A percentile compares a stretch with the other conserved stretches of the same genome.
These are phyloP conservation scores for Clathrus columnatus DNA, from an alignment of 768 basidiomycete species.

Conservation along the genomic window DNA sequence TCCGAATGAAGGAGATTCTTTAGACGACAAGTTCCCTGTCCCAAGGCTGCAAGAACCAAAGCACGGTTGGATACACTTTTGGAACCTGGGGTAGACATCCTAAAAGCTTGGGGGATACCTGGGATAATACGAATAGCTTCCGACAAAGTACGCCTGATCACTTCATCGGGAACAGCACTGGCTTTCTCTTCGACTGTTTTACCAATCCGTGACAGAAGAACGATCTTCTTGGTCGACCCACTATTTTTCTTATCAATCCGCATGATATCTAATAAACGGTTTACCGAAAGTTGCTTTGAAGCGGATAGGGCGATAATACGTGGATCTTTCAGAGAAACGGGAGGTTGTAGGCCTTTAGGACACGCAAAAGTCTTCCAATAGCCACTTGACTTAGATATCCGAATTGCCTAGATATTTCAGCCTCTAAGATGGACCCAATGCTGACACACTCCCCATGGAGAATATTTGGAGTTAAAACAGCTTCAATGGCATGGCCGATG, in stretches of 20 bases:
- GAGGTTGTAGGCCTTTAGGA: constrained; percentile 89
- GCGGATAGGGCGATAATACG: constrained; percentile 65
- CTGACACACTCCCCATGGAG: constrained; percentile 96
- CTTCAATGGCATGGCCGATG: constrained; percentile 98
- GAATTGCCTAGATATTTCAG: constrained; percentile 82
- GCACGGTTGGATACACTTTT: constrained; percentile 96
- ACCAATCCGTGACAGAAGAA: constrained; percentile 84
- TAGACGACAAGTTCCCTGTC: constrained; percentile 77
- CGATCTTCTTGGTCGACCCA: constrained; percentile 87
- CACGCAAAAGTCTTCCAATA: constrained; percentile 81
- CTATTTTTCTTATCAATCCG: constrained; percentile 96
- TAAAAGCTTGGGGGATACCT: constrained; percentile 46
- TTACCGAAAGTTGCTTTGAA: constrained; percentile 65
- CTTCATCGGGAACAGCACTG: constrained; percentile 69
- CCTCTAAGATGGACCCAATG: constrained; percentile 95
- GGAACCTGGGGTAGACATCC: constrained; percentile 91
- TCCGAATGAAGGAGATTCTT: constrained; percentile 93
- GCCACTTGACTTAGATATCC: constrained; percentile 87
- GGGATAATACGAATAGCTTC: constrained; percentile 72
- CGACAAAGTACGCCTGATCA: constrained; percentile 75
- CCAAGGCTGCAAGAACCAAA: constrained; percentile 87
- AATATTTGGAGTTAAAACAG: constrained; percentile 84
- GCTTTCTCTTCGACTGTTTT: constrained; percentile 89
- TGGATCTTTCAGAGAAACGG: constrained; percentile 71
- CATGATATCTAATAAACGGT: constrained; percentile 88